Evolutionary conservation across 768 basidiomycete genomes (phyloP), one percentile per base, ranked within the genome.

Genomic region (Tephrocybe rancida): DNA sequence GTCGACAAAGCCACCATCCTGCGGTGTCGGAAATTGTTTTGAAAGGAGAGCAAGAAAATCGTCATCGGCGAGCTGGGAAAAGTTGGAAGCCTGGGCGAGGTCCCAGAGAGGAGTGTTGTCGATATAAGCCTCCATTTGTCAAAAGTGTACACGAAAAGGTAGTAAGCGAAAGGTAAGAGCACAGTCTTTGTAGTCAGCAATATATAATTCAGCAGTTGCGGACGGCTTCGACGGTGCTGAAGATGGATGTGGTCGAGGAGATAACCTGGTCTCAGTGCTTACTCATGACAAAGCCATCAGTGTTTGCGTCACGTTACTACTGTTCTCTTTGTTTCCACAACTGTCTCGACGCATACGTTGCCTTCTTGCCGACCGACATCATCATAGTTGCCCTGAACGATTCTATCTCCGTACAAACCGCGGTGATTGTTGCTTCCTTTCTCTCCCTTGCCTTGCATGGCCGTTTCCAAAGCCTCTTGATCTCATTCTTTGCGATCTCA

Each of bases 41-140:
- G 87, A 85, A 2, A 92, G 77, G 46, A 91, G 77, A 10, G 86
- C 82, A 39, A 92, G 80, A 57, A 92, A 88, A 70, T 90, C 88
- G 62, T 85, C 85, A 64, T 91, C 88, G 10, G 84, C 77, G 38
- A 90, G 69, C 39, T 85, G 83, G 5, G 86, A 76, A 72, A 88
- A 83, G 29, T 80, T 69, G 18, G 79, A 67, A 13, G 81, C 70
- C 57, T 84, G 82, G 2, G 84, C 72, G 52, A 87, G 74, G 61
- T 89, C 87, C 88, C 89, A 90, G 66, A 87, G 78, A 18, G 81
- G 73, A 37, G 80, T 70, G 25, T 75, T 58, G 58, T 79, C 69
- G 25, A 74, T 56, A 56, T 72, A 80, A 29, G 81, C 61, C 44
- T 84, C 81, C 85, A 86, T 86, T 57, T 64, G 52, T 50, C 44